A percentile compares a stretch with the other conserved stretches of the same genome.
Conservation (phyloP, 139 green algal species). For the Trebouxia sp. region DNA sequence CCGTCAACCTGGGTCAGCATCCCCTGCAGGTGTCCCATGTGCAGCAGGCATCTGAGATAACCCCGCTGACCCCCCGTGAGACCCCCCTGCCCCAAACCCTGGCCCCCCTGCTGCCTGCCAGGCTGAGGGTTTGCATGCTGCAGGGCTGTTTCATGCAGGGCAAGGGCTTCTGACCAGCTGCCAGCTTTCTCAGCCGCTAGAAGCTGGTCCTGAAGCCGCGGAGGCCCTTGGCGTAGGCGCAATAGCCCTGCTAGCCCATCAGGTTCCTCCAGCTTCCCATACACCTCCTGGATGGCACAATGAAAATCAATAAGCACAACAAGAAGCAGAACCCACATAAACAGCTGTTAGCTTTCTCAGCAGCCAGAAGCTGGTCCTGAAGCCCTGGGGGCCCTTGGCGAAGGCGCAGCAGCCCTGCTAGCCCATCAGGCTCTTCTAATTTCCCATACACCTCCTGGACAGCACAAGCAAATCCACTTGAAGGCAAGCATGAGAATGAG, state of each 20-base stretch:
- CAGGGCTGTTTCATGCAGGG: slow-evolving; percentile 77
- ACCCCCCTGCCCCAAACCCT: neutral
- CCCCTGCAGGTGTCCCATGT: slow-evolving; percentile 79
- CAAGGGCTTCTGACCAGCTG: slow-evolving; percentile 83
- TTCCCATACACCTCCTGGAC: slow-evolving; percentile 82
- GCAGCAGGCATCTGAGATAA: slow-evolving; percentile 68
- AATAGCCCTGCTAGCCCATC: slow-evolving; percentile 84
- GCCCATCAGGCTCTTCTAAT: slow-evolving; percentile 91
- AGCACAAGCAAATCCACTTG: neutral
- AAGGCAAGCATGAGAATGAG: neutral
- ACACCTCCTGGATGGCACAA: slow-evolving; percentile 67
- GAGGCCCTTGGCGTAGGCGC: slow-evolving; percentile 62
- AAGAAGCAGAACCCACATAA: too few relatives aligned
- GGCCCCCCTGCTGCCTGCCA: neutral
- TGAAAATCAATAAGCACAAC: too few relatives aligned
- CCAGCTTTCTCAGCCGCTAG: slow-evolving; percentile 78
- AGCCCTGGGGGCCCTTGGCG: slow-evolving; percentile 56
- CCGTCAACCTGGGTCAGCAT: slow-evolving; percentile 78
- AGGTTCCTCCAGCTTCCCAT: slow-evolving; percentile 89
- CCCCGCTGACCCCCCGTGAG: slow-evolving; percentile 53
- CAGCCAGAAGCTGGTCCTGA: slow-evolving; percentile 52
- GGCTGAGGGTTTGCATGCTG: neutral
- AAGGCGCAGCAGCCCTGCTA: slow-evolving; percentile 78
- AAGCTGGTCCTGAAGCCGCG: slow-evolving; percentile 57
- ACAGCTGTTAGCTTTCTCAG: too few relatives aligned